Base-by-base conservation (phyloP, 345 rosid genomes). In the Rhodomyrtus tomentosa region DNA sequence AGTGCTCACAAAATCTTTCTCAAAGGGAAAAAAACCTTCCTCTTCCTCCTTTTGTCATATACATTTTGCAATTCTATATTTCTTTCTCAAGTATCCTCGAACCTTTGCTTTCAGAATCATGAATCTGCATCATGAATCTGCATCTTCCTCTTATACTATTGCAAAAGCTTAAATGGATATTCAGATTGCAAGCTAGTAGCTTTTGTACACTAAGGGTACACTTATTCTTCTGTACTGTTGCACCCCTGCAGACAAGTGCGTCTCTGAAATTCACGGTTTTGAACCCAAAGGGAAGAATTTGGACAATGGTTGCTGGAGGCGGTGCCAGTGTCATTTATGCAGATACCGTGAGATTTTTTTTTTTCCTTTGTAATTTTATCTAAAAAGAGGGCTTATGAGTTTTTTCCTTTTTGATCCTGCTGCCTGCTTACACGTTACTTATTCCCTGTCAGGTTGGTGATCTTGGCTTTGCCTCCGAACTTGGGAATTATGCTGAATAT, bases 291-390 rank as follows among this genome's bases (percentile, higher is more conserved):
- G 98, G 98, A 73, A 83, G 98, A 87, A 97, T 97, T 87, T 95
- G 98, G 98, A 94, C 95, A 58, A 93, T 94, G 98, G 99, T 95
- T 15, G 98, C 98, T 84, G 98, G 99, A 83, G 98, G 99, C 68
- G 99, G 99, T 88, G 99, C 99, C 84, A 95, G 98, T 89, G 99
- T 97, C 91, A 95, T 95, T 89, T 97, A 95, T 88, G 98, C 98
- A 1, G 98, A 94, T 86, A 96, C 98, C 0, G 98, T 96, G 87
- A 84, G 94, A n/a, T 59, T 83, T 85, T 51, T 86, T 8, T 76
- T 84, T 73, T 25, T 59, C 74, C 42, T 62, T 62, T 29, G 42
- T 32, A 32, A 62, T 32, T 62, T 62, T 32, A 62, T 62, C 76
- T 62, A 32, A 20, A 29, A 32, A 16, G 42, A 3, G 7, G 36